These are phyloP conservation scores for Sporothrix variecibatus DNA, from an alignment of 2,329 filamentous ascomycete genomes.

Conservation along the genomic window DNA sequence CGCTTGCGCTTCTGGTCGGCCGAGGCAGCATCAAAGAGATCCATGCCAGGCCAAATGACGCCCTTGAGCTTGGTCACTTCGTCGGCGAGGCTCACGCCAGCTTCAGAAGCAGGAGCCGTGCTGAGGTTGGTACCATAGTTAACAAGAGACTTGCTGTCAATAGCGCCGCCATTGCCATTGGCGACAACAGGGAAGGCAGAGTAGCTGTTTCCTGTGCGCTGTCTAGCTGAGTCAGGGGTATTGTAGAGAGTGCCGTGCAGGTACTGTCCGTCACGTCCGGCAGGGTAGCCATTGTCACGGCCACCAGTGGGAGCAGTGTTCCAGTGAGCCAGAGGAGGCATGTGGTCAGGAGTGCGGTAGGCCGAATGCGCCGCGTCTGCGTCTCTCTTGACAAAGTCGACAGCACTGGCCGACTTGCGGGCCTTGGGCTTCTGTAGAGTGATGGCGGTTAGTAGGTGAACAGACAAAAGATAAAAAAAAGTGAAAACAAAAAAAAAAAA, in stretches of 20 bases:
- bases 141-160: conserved; percentile 28
- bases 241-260: conserved; percentile 31
- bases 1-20: conserved; percentile 71
- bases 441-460: not conserved
- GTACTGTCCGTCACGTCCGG: conserved; percentile 17
- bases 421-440: not conserved
- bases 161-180: not conserved
- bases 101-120: conserved; percentile 34
- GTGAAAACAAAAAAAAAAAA: not conserved
- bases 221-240: conserved; percentile 31
- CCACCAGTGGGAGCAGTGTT: conserved; percentile 3
- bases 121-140: conserved; percentile 37
- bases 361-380: not conserved
- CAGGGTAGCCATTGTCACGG: not conserved
- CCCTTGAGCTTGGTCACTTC: conserved; percentile 62
- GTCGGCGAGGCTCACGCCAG: conserved; percentile 30
- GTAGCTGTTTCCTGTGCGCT: conserved; percentile 22
- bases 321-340: conserved; percentile 32
- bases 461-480: not conserved
- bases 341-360: conserved; percentile 17
- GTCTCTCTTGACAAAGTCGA: conserved; percentile 16
- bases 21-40: conserved; percentile 77
- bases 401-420: conserved; percentile 16
- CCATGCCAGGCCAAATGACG: conserved; percentile 75
- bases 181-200: conserved; percentile 24